These are phyloP conservation scores for Talaromyces pinophilus DNA, from an alignment of 2,329 filamentous ascomycete genomes.

Conservation along the genomic window DNA sequence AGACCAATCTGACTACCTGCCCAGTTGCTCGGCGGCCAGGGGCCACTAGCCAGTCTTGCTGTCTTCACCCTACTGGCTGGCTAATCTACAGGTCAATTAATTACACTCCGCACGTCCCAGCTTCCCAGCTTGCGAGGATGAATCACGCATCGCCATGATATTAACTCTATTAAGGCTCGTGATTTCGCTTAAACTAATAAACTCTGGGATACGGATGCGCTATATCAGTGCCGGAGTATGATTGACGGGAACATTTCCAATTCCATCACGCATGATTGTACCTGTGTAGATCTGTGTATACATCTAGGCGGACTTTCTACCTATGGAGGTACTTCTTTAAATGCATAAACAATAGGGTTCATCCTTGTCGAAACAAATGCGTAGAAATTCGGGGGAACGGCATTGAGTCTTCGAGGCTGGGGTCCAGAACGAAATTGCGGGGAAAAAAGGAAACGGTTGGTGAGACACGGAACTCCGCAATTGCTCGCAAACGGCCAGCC, in stretches of 20 bases:
- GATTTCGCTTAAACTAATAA: background rate
- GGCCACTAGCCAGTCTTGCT: background rate
- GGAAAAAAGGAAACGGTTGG: background rate
- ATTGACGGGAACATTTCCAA: background rate
- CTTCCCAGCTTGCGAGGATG: background rate
- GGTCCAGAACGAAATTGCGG: slow-evolving; percentile 1
- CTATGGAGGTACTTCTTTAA: background rate
- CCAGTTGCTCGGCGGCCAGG: background rate
- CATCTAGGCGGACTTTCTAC: background rate
- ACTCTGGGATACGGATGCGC: background rate
- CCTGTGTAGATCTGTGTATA: background rate
- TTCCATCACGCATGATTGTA: background rate
- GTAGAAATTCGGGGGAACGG: background rate
- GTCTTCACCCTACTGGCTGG: background rate
- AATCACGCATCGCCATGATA: background rate
- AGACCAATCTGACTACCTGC: background rate
- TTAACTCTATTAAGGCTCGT: background rate
- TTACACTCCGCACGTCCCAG: background rate
- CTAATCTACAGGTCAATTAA: background rate
- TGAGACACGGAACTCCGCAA: background rate
- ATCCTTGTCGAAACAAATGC: background rate
- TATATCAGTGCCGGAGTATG: background rate
- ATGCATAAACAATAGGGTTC: background rate
- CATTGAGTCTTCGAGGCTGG: background rate
- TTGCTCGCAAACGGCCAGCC: background rate